Conservation (phyloP, 2,329 filamentous ascomycete genomes). For the Apiospora kogelbergensis region DNA sequence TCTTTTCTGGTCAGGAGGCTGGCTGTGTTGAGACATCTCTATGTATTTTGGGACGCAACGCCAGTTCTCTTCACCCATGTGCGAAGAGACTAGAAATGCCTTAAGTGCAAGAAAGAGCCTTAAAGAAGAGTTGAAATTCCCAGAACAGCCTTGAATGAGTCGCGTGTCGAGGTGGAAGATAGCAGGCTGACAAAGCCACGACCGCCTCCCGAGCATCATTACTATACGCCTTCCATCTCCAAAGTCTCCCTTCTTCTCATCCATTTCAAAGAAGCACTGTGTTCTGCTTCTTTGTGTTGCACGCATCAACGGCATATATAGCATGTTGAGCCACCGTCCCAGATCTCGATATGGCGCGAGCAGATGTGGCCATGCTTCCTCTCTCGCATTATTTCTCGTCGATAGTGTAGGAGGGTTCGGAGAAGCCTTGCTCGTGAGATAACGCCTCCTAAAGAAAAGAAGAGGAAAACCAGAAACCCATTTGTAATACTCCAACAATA, state of each 20-base stretch:
- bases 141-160: neutral
- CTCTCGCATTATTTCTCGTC: neutral
- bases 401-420: neutral
- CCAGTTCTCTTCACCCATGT: neutral
- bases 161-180: neutral
- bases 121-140: neutral
- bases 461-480: neutral
- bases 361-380: neutral
- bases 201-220: neutral
- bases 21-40: neutral
- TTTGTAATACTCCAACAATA: neutral
- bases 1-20: neutral
- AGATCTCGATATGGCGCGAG: neutral
- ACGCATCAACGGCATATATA: neutral
- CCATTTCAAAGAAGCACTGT: neutral
- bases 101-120: too few relatives aligned
- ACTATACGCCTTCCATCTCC: neutral
- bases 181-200: neutral
- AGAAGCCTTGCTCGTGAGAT: neutral
- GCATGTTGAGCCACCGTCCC: neutral
- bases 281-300: neutral
- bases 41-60: too few relatives aligned
- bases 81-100: neutral
- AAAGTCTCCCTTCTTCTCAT: neutral
- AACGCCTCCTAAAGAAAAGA: neutral